Base-by-base conservation (phyloP, 208 protist species). In the Leptomonas pyrrhocoris region DNA sequence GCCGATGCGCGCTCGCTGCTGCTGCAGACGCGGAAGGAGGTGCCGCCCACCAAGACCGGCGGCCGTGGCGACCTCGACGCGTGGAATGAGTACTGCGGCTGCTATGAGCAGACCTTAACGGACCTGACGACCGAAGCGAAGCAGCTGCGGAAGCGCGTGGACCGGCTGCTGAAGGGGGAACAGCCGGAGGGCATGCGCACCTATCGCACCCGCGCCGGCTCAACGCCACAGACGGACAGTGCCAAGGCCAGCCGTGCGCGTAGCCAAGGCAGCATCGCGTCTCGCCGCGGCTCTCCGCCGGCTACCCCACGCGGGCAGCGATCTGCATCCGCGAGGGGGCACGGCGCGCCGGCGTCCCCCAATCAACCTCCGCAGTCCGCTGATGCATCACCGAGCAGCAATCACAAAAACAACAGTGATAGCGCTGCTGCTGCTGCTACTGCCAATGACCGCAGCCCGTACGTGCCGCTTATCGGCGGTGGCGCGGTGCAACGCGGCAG, bases 21-120 rank as follows among this genome's bases (percentile, higher is more conserved):
- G 58, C 25, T 28, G 56, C 61, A 76, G 50, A 51, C 50, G 18
- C 45, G 50, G 15, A 27, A 51, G 19, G 38, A 63, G 11, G 67
- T 69, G 21, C 66, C 61, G 12, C 53, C 27, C 27, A 67, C 54
- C 28, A 64, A 30, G 43, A 18, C 58, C 23, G 64, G 63, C 9
- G 23, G 51, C 19, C 54, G 28, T 28, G 43, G 54, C 34, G 60
- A 81, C 34, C 38, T 51, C 9, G 40, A 68, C 15, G 65, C 50
- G 19, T 81, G 76, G 76, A 48, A 50, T 9, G 65, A 63, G 34
- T 81, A 77, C 70, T 81, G 76, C 54, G 67, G 56, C 38, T 73
- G 66, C 59, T 63, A 69, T 51, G 54, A 70, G 48, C 28, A 60
- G 25, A 68, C 63, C 2, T 21, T 81, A 13, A 46, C 49, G 11